A percentile compares a stretch with the other conserved stretches of the same genome.
These are phyloP conservation scores for Trichoderma koningiopsis DNA, from an alignment of 2,329 filamentous ascomycete genomes.

Conservation along the genomic window DNA sequence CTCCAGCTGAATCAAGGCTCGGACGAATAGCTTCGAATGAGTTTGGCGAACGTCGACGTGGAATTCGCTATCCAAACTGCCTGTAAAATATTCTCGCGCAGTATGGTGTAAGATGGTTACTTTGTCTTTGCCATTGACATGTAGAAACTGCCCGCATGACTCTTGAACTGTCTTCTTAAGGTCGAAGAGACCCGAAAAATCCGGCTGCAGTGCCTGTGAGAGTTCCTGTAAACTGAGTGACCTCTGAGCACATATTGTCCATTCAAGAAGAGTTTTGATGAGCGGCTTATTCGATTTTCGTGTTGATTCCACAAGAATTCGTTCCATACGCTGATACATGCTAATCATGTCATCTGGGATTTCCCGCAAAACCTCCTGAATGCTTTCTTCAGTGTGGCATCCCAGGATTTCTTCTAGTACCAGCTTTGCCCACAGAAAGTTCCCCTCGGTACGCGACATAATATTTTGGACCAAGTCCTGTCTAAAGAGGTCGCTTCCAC, in stretches of 20 bases:
- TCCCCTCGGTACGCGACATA: background rate
- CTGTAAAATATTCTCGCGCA: background rate
- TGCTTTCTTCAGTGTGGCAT: background rate
- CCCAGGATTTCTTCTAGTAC: background rate
- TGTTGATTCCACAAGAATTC: background rate
- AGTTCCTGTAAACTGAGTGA: background rate
- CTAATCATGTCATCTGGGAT: background rate
- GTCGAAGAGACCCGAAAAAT: background rate
- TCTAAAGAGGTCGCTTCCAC: background rate
- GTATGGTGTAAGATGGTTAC: background rate
- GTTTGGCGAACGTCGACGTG: background rate
- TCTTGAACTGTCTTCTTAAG: background rate
- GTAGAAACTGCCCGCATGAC: background rate
- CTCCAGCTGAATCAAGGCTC: background rate
- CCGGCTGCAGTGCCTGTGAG: background rate
- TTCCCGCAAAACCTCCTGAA: background rate
- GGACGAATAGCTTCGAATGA: background rate
- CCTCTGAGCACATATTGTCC: background rate
- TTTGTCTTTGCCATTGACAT: background rate
- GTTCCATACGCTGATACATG: background rate
- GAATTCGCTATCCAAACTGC: background rate
- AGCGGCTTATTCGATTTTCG: background rate
- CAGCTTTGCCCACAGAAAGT: background rate
- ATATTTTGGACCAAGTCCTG: background rate
- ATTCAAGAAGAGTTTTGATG: background rate